Evolutionary conservation across 306 rosid genomes (phyloP), one percentile per base, ranked within the genome.

Genomic region (Sindora glabra): DNA sequence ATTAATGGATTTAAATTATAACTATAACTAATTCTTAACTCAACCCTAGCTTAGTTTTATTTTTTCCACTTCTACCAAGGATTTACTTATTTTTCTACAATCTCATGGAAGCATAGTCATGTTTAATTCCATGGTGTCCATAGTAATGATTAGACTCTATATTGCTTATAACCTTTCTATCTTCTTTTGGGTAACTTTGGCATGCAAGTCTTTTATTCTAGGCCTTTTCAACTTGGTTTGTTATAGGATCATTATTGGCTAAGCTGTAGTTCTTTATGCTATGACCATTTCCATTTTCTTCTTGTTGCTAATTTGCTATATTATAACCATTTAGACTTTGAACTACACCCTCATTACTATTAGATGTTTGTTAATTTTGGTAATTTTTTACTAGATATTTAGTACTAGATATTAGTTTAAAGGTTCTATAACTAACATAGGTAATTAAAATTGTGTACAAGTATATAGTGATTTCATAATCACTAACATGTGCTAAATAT

Each of bases 31-130:
- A 29, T 6, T 29, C 34, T 2, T 9, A 6, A 4, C 34, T 29
- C 34, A 6, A 29, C 34, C 5, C 34, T 1, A 29, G 5, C 5
- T 9, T 0, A 4, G 8, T 29, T 29, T 9, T 4, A 4, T 25
- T n/a, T 1, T 27, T 48, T 26, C 21, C 21, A 48, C 6, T 27
- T 6, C 34, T 4, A 4, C 61, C 33, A 36, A 36, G 48, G 42
- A 29, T 13, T 19, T 10, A 55, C 44, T 67, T 72, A 51, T 16
- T 30, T 77, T 12, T 50, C 15, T 59, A 81, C 94, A 89, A 89
- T 92, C 99, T 76, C 90, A 89, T 55, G 99, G 99, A 67, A 92
- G 99, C 81, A 59, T 69, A 10, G 99, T 92, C 52, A 96, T 96
- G 40, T 92, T 89, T 71, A 70, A 84, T 11, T 96, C 99, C 27